phyloP scores from a whole-genome alignment of 768 basidiomycete genomes.

The Collybiopsis confluens region DNA sequence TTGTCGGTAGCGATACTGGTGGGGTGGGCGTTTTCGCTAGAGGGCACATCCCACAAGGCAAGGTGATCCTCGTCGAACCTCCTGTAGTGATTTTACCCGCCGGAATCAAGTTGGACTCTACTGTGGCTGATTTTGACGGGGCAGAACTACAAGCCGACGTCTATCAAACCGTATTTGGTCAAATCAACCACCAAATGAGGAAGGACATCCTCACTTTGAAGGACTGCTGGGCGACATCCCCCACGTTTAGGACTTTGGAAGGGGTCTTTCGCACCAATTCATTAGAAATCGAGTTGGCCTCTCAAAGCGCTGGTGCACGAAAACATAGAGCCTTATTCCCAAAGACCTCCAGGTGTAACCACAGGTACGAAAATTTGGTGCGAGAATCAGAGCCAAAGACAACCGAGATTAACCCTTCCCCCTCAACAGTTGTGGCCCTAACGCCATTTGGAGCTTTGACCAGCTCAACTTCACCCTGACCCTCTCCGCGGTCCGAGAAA shows the following conservation, averaged over 20 bases:
- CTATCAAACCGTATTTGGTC: neutral
- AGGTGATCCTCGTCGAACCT: neutral
- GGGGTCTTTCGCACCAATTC: neutral
- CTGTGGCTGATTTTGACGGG: neutral
- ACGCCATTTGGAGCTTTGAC: conserved; percentile 3
- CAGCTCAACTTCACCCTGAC: neutral
- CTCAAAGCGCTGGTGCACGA: neutral
- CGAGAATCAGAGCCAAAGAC: no score
- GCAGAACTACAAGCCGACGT: neutral
- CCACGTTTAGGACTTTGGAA: neutral
- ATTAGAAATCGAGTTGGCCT: neutral
- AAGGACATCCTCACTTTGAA: neutral
- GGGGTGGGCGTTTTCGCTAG: neutral
- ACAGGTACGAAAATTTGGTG: neutral
- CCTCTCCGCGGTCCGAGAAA: neutral
- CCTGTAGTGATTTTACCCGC: neutral
- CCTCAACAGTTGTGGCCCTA: conserved; percentile 1
- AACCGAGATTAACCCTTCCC: neutral
- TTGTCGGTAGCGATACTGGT: neutral
- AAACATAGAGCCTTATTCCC: neutral
- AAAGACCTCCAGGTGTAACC: conserved; percentile 4
- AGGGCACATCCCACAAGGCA: neutral
- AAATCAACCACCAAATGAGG: neutral
- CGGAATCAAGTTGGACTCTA: neutral
- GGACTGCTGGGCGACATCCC: neutral